phyloP scores from a whole-genome alignment of 2,329 filamentous ascomycete species.

The Alternaria sp. region DNA sequence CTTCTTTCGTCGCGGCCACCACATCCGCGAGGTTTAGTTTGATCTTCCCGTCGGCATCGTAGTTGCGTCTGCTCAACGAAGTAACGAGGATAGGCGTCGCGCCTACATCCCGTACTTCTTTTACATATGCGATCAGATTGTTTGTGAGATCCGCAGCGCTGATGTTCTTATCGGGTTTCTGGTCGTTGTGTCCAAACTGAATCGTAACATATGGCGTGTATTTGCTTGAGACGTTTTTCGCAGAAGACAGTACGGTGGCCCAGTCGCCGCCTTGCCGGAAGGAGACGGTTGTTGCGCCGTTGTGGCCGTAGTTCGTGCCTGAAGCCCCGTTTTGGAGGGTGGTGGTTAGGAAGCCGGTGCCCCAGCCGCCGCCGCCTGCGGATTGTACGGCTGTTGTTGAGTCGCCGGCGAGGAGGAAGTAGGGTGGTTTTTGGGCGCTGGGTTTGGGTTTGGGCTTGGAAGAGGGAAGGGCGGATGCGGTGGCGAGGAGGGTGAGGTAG shows the following conservation, averaged over 20 bases:
- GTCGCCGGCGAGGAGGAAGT: slow-evolving; percentile 46
- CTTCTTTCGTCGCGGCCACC: slow-evolving; percentile 54
- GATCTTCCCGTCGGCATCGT: slow-evolving; percentile 47
- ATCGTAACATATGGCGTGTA: slow-evolving; percentile 61
- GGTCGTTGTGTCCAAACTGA: slow-evolving; percentile 68
- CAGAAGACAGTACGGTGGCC: slow-evolving; percentile 54
- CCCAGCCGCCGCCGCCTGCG: slow-evolving; percentile 55
- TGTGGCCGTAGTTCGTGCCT: slow-evolving; percentile 63
- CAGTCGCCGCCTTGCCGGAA: slow-evolving; percentile 61
- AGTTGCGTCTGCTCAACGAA: slow-evolving; percentile 59
- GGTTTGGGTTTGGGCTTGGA: not conserved
- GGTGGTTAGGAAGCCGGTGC: slow-evolving; percentile 60
- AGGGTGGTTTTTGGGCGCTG: slow-evolving; percentile 17
- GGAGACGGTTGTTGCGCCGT: slow-evolving; percentile 60
- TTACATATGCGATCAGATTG: slow-evolving; percentile 55
- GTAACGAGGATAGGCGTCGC: slow-evolving; percentile 58
- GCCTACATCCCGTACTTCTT: slow-evolving; percentile 37
- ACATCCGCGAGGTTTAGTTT: slow-evolving; percentile 55
- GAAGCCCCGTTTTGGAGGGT: slow-evolving; percentile 54
- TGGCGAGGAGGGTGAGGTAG: not conserved
- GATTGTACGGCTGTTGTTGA: slow-evolving; percentile 43
- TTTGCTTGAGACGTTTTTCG: slow-evolving; percentile 42
- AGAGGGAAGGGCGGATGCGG: not conserved
- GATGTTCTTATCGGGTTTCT: slow-evolving; percentile 53
- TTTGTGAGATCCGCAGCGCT: slow-evolving; percentile 54